These are phyloP conservation scores for Anisodus acutangulus DNA, from an alignment of 257 asterid species.

Conservation along the genomic window DNA sequence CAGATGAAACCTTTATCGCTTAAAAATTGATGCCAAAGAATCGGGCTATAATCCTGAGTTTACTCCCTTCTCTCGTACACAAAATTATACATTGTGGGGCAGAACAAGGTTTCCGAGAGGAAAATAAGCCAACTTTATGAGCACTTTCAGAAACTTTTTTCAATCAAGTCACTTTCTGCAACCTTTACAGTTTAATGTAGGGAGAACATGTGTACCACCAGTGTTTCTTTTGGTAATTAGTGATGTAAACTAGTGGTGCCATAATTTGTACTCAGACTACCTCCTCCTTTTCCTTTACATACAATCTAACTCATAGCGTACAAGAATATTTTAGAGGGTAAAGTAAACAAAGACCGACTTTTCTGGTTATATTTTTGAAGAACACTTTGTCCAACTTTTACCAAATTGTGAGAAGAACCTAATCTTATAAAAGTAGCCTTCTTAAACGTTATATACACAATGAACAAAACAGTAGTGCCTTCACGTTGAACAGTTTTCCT, in stretches of 20 bases:
- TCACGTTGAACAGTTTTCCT: not conserved
- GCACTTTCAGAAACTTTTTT: not conserved
- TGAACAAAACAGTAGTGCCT: slow-evolving; percentile 14
- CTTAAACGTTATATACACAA: not conserved
- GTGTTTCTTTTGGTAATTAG: not conserved
- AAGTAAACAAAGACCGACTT: not conserved
- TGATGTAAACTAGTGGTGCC: not conserved
- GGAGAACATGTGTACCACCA: slow-evolving; percentile 12
- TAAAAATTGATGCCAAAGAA: not conserved
- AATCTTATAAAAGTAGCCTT: not conserved
- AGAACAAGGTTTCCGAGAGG: not conserved
- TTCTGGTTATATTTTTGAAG: not conserved
- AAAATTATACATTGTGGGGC: not conserved
- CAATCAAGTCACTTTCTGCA: not conserved
- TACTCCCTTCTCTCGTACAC: slow-evolving; percentile 12
- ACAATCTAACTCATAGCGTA: not conserved
- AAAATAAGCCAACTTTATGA: not conserved
- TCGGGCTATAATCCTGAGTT: not conserved
- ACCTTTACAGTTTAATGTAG: not conserved
- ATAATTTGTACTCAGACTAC: not conserved
- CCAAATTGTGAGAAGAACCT: not conserved
- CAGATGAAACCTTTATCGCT: not conserved
- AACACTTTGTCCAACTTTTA: not conserved
- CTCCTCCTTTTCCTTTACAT: not conserved
- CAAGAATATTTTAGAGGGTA: not conserved